Conservation (phyloP, 2,329 filamentous ascomycete species). For the Colletotrichum tamarilloi region DNA sequence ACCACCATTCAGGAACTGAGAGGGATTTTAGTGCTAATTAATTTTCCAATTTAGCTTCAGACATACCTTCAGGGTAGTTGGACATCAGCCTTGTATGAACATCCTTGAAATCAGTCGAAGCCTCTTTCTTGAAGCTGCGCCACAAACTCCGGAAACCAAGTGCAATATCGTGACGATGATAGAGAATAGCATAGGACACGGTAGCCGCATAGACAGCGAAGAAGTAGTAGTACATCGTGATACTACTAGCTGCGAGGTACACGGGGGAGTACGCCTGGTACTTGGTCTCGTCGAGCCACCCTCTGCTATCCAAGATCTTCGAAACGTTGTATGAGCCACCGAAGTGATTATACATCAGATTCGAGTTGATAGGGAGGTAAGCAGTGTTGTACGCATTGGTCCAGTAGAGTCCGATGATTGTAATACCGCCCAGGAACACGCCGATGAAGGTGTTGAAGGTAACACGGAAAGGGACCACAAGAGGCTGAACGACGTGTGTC, state of each 20-base stretch:
- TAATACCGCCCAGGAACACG: constrained; percentile 41
- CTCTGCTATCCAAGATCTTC: constrained; percentile 44
- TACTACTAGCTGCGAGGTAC: constrained; percentile 51
- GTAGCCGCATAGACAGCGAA: constrained; percentile 54
- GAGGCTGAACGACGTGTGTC: constrained; percentile 43
- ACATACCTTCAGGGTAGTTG: constrained; percentile 50
- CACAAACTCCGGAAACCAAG: constrained; percentile 48
- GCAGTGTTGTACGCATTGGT: constrained; percentile 48
- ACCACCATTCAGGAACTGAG: constrained; percentile 59
- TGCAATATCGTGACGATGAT: constrained; percentile 51
- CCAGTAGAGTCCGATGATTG: constrained; percentile 46
- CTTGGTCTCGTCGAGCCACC: constrained; percentile 48
- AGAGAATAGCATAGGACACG: constrained; percentile 52
- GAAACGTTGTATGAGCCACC: constrained; percentile 51
- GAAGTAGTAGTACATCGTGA: constrained; percentile 51
- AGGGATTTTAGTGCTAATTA: not conserved
- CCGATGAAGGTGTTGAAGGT: constrained; percentile 46
- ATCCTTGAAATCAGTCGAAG: constrained; percentile 44
- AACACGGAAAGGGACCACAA: constrained; percentile 44
- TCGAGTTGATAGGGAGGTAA: constrained; percentile 55
- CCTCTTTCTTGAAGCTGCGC: constrained; percentile 42
- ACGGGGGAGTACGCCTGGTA: constrained; percentile 55
- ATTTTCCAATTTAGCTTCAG: no score
- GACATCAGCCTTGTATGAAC: constrained; percentile 60
- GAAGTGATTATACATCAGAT: constrained; percentile 52